A percentile compares a stretch with the other conserved stretches of the same genome.
phyloP scores from a whole-genome alignment of 163 green algal species.

The Scenedesmus sp. region DNA sequence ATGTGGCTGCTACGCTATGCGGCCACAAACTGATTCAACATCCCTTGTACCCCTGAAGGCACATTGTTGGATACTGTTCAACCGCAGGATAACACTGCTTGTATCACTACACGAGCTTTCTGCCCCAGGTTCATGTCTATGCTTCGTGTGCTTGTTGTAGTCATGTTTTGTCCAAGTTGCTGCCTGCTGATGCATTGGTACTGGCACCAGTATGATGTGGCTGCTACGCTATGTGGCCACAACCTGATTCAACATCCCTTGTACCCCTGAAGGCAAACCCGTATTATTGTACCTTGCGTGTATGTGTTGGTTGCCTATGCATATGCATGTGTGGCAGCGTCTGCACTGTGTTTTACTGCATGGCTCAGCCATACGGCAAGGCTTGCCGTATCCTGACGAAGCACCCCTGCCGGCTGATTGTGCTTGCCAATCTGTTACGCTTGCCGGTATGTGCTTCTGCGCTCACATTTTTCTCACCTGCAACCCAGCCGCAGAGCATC shows the following conservation, averaged over 20 bases:
- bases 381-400: too few species aligned
- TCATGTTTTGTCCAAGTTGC: background rate
- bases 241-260: conserved; percentile 39
- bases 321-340: too few species aligned
- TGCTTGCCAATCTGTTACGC: too few species aligned
- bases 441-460: too few species aligned
- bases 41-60: conserved; percentile 9
- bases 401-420: too few species aligned
- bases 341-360: too few species aligned
- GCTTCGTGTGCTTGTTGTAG: background rate
- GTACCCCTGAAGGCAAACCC: conserved; percentile 39
- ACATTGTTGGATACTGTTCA: background rate
- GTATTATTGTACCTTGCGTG: background rate
- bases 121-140: background rate
- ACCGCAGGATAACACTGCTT: background rate
- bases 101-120: background rate
- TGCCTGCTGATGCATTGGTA: conserved; percentile 13
- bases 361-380: too few species aligned
- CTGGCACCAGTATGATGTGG: conserved; percentile 50
- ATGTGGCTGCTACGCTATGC: conserved; percentile 11
- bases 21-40: background rate
- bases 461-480: too few species aligned
- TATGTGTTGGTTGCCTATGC: too few species aligned
- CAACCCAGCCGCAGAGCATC: background rate
- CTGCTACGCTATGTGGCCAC: conserved; percentile 36